Conservation (phyloP, 768 basidiomycete species). For the Exidia glandulosa region DNA sequence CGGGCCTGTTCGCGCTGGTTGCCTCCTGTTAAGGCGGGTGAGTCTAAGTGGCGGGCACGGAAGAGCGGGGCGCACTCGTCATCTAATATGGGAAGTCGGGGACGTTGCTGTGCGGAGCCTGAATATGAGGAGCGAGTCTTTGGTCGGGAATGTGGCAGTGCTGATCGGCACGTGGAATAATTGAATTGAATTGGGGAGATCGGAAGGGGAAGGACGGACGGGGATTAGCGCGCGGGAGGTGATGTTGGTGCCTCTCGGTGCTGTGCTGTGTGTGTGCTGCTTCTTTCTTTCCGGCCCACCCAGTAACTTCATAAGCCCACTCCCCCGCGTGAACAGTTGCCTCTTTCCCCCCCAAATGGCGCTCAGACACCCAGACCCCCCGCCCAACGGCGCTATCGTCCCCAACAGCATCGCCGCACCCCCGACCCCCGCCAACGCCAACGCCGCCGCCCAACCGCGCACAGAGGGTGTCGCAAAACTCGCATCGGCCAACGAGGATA, state of each 20-base stretch:
- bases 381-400: constrained; percentile 35
- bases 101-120: constrained; percentile 2
- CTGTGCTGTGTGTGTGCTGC: too few species aligned
- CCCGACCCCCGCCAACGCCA: constrained; percentile 13
- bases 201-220: too few species aligned
- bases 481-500: constrained; percentile 81
- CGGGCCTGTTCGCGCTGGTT: constrained; percentile 76
- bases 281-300: too few species aligned
- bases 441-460: constrained; percentile 18
- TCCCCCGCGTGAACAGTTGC: constrained; percentile 27
- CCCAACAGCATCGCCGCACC: too few species aligned
- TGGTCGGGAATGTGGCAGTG: constrained; percentile 5
- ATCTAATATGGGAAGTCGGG: constrained; percentile 8
- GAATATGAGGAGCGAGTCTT: neutral
- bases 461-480: constrained; percentile 54
- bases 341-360: constrained; percentile 20
- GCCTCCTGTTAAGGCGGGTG: constrained; percentile 40
- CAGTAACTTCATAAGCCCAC: constrained; percentile 22
- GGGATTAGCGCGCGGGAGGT: too few species aligned
- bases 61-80: neutral
- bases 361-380: constrained; percentile 12
- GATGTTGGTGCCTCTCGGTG: too few species aligned
- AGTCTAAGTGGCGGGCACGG: constrained; percentile 1
- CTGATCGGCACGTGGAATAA: too few species aligned
- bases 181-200: too few species aligned